Evolutionary conservation across 23 red algal genomes (phyloP).

Genomic region (Gracilaria domingensis): DNA sequence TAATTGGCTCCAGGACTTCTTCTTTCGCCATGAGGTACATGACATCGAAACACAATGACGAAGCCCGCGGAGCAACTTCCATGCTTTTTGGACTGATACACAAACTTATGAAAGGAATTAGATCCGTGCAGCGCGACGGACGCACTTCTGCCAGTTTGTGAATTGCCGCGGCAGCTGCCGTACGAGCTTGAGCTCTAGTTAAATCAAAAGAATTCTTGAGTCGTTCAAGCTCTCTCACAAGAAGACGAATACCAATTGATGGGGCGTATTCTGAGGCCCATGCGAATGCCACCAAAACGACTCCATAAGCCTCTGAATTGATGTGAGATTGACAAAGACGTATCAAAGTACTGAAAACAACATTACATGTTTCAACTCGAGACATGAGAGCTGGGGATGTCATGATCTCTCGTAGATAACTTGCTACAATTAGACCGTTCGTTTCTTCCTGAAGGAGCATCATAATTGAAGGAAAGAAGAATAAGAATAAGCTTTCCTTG

Average conservation of each 20-base stretch:
- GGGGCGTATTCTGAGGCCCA: conserved; percentile 31
- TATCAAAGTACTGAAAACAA: conserved; percentile 22
- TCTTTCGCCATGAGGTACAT: conserved; percentile 61
- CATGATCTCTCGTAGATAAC: conserved; percentile 8
- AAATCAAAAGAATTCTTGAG: conserved; percentile 41
- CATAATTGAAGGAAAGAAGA: conserved; percentile 31
- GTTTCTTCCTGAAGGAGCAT: conserved; percentile 6
- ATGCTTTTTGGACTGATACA: conserved; percentile 49
- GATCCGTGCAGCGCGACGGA: conserved; percentile 28
- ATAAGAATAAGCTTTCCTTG: conserved; percentile 10
- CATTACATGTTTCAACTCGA: conserved; percentile 18
- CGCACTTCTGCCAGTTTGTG: conserved; percentile 51
- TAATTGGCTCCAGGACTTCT: conserved; percentile 44
- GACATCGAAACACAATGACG: conserved; percentile 44
- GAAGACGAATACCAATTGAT: conserved; percentile 29
- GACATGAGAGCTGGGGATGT: conserved; percentile 16
- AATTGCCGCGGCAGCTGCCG: conserved; percentile 37
- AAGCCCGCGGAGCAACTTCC: conserved; percentile 35
- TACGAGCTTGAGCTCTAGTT: background rate
- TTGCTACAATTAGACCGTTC: conserved; percentile 1
- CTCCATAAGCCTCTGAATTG: conserved; percentile 12
- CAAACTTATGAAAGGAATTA: conserved; percentile 57
- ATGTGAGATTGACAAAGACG: conserved; percentile 7
- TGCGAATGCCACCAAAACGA: background rate
- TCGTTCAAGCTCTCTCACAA: conserved; percentile 25